Evolutionary conservation across 1,284 basidiomycete genomes (phyloP).

Genomic region (Mycosarcoma maydis): DNA sequence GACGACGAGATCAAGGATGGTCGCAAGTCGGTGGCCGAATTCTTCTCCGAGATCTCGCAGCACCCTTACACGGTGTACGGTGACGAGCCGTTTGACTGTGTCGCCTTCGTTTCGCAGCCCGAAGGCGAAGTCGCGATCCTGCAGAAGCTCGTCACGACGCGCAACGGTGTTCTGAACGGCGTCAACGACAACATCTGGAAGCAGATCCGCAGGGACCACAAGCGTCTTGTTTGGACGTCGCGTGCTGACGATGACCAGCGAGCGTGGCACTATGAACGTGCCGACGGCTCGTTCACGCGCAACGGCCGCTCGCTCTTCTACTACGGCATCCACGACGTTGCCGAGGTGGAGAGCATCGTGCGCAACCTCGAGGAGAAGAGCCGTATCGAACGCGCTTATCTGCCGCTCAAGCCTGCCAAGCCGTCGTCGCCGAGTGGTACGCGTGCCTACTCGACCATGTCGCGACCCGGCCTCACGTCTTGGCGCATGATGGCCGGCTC

Average conservation of each 20-base stretch:
- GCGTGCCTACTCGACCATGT: conserved; percentile 63
- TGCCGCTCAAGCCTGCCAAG: conserved; percentile 86
- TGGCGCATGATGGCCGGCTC: conserved; percentile 66
- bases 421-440: conserved; percentile 68
- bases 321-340: conserved; percentile 92
- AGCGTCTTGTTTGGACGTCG: conserved; percentile 94
- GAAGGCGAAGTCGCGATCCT: conserved; percentile 88
- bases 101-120: conserved; percentile 93
- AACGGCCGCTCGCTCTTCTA: conserved; percentile 92
- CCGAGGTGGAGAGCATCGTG: conserved; percentile 79
- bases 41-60: conserved; percentile 77
- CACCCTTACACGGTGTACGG: conserved; percentile 92
- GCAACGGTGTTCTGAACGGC: conserved; percentile 88
- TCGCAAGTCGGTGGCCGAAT: conserved; percentile 85
- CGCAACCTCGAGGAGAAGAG: conserved; percentile 87
- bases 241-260: conserved; percentile 94
- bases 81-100: conserved; percentile 94
- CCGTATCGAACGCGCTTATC: conserved; percentile 84
- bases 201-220: conserved; percentile 93
- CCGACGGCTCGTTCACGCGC: conserved; percentile 95
- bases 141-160: conserved; percentile 88
- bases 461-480: conserved; percentile 68
- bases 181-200: conserved; percentile 98
- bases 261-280: conserved; percentile 97
- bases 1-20: conserved; percentile 90